Evolutionary conservation across 345 rosid genomes (phyloP).

Genomic region (Melaleuca alternifolia): DNA sequence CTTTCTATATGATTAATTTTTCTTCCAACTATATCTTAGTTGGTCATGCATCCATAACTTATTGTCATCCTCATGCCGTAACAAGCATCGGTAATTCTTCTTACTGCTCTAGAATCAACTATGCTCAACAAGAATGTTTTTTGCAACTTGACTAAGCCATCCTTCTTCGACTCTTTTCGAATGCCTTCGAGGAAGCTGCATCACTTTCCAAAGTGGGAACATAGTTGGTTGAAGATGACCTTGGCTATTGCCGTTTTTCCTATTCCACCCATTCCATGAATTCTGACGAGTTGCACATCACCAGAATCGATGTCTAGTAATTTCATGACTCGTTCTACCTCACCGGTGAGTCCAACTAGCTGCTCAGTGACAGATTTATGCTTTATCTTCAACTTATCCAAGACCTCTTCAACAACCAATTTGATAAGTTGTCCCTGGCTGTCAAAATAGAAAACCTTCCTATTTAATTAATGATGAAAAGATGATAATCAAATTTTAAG

Average conservation of each 20-base stretch:
- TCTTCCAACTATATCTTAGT: neutral
- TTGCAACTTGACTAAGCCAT: neutral
- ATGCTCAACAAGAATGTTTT: neutral
- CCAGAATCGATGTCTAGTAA: neutral
- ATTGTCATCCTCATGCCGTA: neutral
- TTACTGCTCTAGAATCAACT: neutral
- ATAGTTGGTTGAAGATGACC: neutral
- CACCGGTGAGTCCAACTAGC: neutral
- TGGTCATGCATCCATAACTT: neutral
- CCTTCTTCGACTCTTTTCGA: neutral
- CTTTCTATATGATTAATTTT: neutral
- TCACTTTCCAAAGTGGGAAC: neutral
- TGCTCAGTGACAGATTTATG: neutral
- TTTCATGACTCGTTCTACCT: neutral
- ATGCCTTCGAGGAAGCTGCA: neutral
- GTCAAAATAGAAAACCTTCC: neutral
- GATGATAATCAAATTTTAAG: neutral
- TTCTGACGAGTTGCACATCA: neutral
- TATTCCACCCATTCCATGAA: neutral
- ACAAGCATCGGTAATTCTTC: no score
- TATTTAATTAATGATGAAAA: neutral
- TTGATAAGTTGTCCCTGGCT: neutral
- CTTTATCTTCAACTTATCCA: neutral
- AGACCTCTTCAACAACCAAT: neutral
- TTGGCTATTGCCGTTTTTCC: neutral